These are phyloP conservation scores for Leucocoprinus leucothites DNA, from an alignment of 768 basidiomycete genomes.

Conservation along the genomic window DNA sequence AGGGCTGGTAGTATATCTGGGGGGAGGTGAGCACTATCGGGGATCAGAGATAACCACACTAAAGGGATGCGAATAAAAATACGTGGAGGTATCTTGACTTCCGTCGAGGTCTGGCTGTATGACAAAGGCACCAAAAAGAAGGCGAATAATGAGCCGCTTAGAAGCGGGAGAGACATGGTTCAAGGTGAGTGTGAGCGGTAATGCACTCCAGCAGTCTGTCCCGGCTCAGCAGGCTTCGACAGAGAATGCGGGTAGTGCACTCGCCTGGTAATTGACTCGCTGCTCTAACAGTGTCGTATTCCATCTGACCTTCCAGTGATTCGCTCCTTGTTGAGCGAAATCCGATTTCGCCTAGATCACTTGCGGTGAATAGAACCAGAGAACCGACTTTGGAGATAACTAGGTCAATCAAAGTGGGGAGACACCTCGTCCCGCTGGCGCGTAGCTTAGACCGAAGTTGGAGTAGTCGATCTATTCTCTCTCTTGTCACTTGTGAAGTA, in stretches of 20 bases:
- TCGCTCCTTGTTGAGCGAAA: constrained; percentile 10
- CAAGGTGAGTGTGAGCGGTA: constrained; percentile 45
- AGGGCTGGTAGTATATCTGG: not conserved
- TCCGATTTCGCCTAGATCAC: not conserved
- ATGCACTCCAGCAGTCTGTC: constrained; percentile 52
- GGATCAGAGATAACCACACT: not conserved
- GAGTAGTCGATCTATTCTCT: constrained; percentile 12
- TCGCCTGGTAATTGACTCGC: constrained; percentile 69
- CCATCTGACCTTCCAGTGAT: constrained; percentile 36
- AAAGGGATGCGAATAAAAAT: not conserved
- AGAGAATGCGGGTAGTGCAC: not conserved
- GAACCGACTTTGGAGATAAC: constrained; percentile 7
- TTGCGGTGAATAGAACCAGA: constrained; percentile 13
- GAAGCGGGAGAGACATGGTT: constrained; percentile 55
- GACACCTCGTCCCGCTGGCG: not conserved
- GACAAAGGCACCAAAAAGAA: constrained; percentile 55
- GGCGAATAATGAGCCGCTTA: constrained; percentile 51
- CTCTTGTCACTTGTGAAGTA: constrained; percentile 10
- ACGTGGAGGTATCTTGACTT: not conserved
- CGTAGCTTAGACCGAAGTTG: constrained; percentile 9
- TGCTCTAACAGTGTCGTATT: constrained; percentile 52
- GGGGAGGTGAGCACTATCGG: not conserved
- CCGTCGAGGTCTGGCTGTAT: constrained; percentile 39
- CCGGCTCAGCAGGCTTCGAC: not conserved
- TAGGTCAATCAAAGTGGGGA: not conserved